Conservation (phyloP, 2,329 filamentous ascomycete genomes). For the Didymella pinodella region DNA sequence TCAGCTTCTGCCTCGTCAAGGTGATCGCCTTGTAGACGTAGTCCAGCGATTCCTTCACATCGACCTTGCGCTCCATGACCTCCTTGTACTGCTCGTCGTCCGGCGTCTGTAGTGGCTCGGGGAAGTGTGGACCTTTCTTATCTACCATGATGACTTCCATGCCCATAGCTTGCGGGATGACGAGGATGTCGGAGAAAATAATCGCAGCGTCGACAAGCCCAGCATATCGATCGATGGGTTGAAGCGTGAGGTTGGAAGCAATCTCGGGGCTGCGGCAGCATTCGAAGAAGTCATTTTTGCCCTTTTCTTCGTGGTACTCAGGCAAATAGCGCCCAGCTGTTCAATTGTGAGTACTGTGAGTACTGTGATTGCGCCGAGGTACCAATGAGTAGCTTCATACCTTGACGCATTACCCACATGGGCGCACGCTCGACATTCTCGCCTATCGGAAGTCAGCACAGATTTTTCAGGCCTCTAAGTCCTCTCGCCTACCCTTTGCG, state of each 20-base stretch:
- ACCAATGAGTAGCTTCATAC: slow-evolving; percentile 57
- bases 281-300: slow-evolving; percentile 90
- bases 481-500: slow-evolving; percentile 72
- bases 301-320: slow-evolving; percentile 97
- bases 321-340: slow-evolving; percentile 94
- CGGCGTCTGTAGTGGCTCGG: slow-evolving; percentile 79
- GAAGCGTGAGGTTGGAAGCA: slow-evolving; percentile 89
- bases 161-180: slow-evolving; percentile 96
- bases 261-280: slow-evolving; percentile 95
- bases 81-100: slow-evolving; percentile 82
- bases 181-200: slow-evolving; percentile 98
- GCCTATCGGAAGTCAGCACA: slow-evolving; percentile 62
- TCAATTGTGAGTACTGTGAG: slow-evolving; percentile 29
- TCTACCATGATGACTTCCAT: slow-evolving; percentile 99
- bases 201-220: slow-evolving; percentile 95
- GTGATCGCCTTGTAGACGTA: slow-evolving; percentile 98
- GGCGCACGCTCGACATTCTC: slow-evolving; percentile 91
- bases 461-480: neutral
- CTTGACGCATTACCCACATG: slow-evolving; percentile 99
- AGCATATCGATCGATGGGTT: slow-evolving; percentile 89
- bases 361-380: slow-evolving; percentile 2
- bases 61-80: slow-evolving; percentile 78
- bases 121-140: slow-evolving; percentile 96
- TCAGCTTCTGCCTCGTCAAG: slow-evolving; percentile 84
- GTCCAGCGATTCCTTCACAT: slow-evolving; percentile 82